These are phyloP conservation scores for Pseudogymnoascus sp. DNA, from an alignment of 2,329 filamentous ascomycete species.

Conservation along the genomic window DNA sequence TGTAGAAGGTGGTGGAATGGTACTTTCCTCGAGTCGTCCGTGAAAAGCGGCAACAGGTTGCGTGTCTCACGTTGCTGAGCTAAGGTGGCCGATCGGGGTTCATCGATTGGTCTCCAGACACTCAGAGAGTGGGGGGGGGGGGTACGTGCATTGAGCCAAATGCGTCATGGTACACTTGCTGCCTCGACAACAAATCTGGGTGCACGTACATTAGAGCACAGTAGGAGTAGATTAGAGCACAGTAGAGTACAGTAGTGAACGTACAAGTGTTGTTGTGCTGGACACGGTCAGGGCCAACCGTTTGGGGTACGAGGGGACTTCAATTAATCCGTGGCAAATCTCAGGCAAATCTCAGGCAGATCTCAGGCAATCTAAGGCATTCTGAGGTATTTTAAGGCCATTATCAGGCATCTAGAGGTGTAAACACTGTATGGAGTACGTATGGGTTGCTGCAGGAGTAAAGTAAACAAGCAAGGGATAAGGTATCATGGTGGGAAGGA, in stretches of 20 bases:
- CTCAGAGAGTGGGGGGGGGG: too few species aligned
- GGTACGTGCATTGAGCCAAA: slow-evolving; percentile 7
- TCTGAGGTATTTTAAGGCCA: background rate
- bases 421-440: background rate
- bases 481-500: background rate
- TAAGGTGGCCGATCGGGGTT: background rate
- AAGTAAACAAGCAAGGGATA: slow-evolving; percentile 4
- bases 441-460: slow-evolving; percentile 4
- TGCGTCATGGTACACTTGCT: background rate
- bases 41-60: slow-evolving; percentile 6
- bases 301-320: background rate
- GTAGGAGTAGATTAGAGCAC: background rate
- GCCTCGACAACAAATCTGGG: background rate
- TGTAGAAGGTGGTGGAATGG: background rate
- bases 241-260: background rate
- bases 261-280: background rate
- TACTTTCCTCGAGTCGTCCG: background rate
- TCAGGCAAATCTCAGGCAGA: background rate
- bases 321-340: background rate
- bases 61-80: background rate
- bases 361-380: background rate
- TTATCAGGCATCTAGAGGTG: background rate
- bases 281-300: slow-evolving; percentile 1
- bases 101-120: slow-evolving; percentile 2
- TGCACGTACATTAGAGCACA: background rate